Evolutionary conservation across 768 basidiomycete species (phyloP), one percentile per base, ranked within the genome.

Genomic region (Crepidotus variabilis): DNA sequence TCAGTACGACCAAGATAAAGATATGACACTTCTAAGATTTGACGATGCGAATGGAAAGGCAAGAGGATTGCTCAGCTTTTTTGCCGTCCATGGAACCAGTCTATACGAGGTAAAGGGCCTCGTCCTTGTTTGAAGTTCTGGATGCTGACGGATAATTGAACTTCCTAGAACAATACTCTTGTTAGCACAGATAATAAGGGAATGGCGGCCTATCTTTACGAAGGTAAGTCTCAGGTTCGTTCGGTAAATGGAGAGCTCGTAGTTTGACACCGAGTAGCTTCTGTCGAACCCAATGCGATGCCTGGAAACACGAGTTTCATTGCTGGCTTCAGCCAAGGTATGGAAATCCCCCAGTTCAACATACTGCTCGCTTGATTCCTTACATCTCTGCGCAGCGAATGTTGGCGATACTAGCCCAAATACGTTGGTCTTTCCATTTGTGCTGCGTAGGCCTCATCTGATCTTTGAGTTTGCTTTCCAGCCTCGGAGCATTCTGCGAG

Each of bases 111-210:
- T 89, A 60, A 11, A 8, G 53, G 14, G 14, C 16, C 16, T 36
- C 21, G 66, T 56, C 10, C 34, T 43, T 47, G 52, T 22, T 45
- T 39, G 33, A 23, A 32, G 23, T 34, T 16, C 1, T 34, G 34
- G 8, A 16, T 16, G 24, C 8, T 32, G 16, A 43, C 50, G 1
- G 32, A 20, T 47, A 49, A 8, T 32, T 50, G 20, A 6, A 33
- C 21, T 59, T 52, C 45, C 23, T 60, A 90, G 87, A 92, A 92
- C 65, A 92, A 90, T 60, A 90, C 89, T 0, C 73, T 91, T n/a
- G 80, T 92, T 28, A 90, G 88, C 67, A 71, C 79, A 2, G 90
- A 92, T 69, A 92, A 92, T 74, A 92, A 92, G 67, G 90, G 90
- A 39, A 90, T 92, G 88, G 88, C 90, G 2, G 88, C 88, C 7